Evolutionary conservation across 768 basidiomycete genomes (phyloP), one percentile per base, ranked within the genome.

Genomic region (Tulasnella sp.): DNA sequence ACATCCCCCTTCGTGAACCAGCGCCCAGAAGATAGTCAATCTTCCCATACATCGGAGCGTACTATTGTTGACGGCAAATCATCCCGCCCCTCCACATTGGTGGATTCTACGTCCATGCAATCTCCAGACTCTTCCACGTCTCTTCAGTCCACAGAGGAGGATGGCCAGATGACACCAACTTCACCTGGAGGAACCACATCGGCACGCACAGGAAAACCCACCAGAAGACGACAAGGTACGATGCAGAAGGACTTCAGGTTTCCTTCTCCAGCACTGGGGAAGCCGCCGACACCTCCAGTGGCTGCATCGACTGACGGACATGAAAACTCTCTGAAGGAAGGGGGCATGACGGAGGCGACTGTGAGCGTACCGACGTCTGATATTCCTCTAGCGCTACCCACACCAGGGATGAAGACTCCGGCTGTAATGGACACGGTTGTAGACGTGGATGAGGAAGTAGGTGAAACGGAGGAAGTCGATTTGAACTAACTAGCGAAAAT

Each of bases 211-310:
- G 49, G 27, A 24, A 51, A 43, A 44, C 52, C 62, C 15, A 61
- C 63, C 15, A 29, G 51, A 21, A 56, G 63, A 63, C 70, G 81
- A 51, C 79, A 76, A 56, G 87, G 88, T 24, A 85, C 84, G 45
- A 91, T 91, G 86, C 85, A 87, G 68, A 78, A 72, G 48, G 77
- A 81, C 44, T 88, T 88, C 71, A 83, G 78, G 67, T 88, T 88
- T 74, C 86, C 86, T 21, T 45, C 69, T 0, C 73, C 75, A 8
- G 64, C 67, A 4, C 63, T 66, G 17, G 29, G 32, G 11, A 26
- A 24, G 4, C 69, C 70, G 23, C 60, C 70, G 23, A 56, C 63
- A 3, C 65, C 66, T 2, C 51, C 52, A 10, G 49, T 43, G 26
- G 32, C 51, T 49, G 56, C 24, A 21, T 10, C 23, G 21, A 21